Conservation (phyloP, 257 asterid species). For the Scutellaria baicalensis region DNA sequence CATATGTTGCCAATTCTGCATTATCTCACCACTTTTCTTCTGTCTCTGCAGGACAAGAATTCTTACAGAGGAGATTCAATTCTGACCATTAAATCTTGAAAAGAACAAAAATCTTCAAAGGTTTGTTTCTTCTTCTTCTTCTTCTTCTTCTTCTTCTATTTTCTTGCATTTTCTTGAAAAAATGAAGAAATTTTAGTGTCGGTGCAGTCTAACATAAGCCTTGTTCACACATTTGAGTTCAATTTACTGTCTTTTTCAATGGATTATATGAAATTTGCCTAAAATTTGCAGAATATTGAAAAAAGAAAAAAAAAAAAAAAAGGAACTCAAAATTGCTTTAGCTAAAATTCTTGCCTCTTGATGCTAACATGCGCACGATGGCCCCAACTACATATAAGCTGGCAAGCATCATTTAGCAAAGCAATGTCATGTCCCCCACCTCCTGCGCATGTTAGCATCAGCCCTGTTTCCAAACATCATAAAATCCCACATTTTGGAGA, state of each 20-base stretch:
- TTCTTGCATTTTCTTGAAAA: not conserved
- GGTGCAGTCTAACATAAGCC: constrained; percentile 22
- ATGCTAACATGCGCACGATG: constrained; percentile 20
- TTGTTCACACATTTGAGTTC: constrained; percentile 1
- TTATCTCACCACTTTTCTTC: constrained; percentile 4
- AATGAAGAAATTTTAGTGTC: constrained; percentile 10
- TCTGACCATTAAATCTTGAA: not conserved
- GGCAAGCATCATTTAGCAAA: constrained; percentile 21
- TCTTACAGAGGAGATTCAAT: not conserved
- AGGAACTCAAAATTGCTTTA: constrained; percentile 21
- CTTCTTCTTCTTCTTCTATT: too few relatives aligned
- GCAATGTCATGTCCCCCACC: constrained; percentile 9
- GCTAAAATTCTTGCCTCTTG: not conserved
- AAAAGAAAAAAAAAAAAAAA: constrained; percentile 25
- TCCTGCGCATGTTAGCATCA: constrained; percentile 25
- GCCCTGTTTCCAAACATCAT: not conserved
- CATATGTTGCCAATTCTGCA: not conserved
- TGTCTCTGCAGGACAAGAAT: not conserved
- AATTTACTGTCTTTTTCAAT: not conserved
- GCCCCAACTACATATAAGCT: constrained; percentile 14
- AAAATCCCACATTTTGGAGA: not conserved
- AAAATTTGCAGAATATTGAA: constrained; percentile 2
- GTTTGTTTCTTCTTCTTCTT: not conserved
- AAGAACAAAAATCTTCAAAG: constrained; percentile 4
- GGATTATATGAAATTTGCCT: not conserved